phyloP scores from a whole-genome alignment of 768 basidiomycete genomes.

The Suillus variegatus region DNA sequence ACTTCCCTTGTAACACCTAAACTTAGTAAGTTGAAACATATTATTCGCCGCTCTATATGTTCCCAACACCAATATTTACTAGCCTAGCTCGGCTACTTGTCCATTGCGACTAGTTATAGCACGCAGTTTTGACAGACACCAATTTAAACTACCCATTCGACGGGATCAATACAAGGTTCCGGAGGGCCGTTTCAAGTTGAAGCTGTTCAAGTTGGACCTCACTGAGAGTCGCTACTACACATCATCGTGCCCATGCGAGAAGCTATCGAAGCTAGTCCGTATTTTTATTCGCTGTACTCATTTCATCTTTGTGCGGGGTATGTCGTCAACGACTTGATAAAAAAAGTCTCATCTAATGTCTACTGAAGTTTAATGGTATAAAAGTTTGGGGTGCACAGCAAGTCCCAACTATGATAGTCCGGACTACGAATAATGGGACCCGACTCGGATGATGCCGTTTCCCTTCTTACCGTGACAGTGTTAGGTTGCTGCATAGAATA shows the following conservation, averaged over 20 bases:
- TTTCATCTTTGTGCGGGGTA: not conserved
- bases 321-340: not conserved
- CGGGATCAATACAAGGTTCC: not conserved
- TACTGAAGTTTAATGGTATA: not conserved
- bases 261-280: not conserved
- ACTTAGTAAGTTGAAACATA: not conserved
- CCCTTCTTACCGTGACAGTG: not conserved
- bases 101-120: not conserved
- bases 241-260: not conserved
- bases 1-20: not conserved
- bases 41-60: too few relatives aligned
- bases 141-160: not conserved
- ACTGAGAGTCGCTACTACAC: too few relatives aligned
- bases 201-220: too few relatives aligned
- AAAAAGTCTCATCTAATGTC: not conserved
- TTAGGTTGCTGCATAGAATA: constrained; percentile 7
- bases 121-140: not conserved
- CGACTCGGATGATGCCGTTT: not conserved
- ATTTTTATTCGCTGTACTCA: not conserved
- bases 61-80: not conserved
- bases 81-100: not conserved
- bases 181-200: not conserved
- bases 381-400: not conserved
- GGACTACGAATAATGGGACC: too few relatives aligned
- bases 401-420: not conserved